Percentiles rank a stretch among this genome's conserved stretches.
phyloP scores from a whole-genome alignment of 306 rosid genomes.

The Urtica urens region DNA sequence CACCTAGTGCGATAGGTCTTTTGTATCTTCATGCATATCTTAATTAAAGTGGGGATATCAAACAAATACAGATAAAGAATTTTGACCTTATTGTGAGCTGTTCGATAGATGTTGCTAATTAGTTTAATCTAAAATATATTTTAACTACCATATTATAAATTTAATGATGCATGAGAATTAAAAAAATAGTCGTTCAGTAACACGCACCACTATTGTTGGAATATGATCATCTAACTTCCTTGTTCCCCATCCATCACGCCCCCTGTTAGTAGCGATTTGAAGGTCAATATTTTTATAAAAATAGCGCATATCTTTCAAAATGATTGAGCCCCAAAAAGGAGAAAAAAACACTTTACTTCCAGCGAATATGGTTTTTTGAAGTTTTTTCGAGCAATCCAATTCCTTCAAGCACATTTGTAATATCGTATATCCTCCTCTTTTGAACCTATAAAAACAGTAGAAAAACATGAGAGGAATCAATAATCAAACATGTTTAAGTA shows the following conservation, averaged over 20 bases:
- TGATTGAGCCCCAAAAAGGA: too few species aligned
- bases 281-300: conserved; percentile 8
- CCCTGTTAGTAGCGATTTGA: conserved; percentile 32
- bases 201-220: conserved; percentile 30
- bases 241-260: conserved; percentile 25
- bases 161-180: conserved; percentile 8
- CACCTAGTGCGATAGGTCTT: too few species aligned
- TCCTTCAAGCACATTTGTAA: conserved; percentile 86
- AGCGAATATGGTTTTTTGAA: conserved; percentile 65
- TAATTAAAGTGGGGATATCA: too few species aligned
- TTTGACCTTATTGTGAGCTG: too few species aligned
- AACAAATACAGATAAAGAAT: too few species aligned
- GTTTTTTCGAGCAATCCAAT: conserved; percentile 70
- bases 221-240: conserved; percentile 35
- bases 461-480: background rate
- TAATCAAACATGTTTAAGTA: background rate
- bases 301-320: background rate
- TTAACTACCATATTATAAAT: background rate
- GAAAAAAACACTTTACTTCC: conserved; percentile 45
- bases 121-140: too few species aligned
- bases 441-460: conserved; percentile 43
- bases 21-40: too few species aligned
- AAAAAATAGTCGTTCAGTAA: conserved; percentile 4
- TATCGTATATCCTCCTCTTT: conserved; percentile 78
- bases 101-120: too few species aligned